Evolutionary conservation across 192 early-diverging fungal genomes (phyloP).

Genomic region (Umbelopsis isabellina): DNA sequence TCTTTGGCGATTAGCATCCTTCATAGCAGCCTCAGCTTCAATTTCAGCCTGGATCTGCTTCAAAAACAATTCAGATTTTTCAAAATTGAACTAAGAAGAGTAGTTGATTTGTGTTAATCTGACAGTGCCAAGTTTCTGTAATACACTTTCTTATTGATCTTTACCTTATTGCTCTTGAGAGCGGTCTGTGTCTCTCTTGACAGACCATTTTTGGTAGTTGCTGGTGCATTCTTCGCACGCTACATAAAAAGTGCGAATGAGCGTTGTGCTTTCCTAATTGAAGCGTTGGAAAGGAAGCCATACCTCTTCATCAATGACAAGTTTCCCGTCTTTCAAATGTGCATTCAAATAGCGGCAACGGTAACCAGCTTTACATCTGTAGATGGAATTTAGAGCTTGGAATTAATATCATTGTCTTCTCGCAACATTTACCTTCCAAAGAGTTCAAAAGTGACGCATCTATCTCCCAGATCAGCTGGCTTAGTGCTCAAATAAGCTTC

Average conservation of each 20-base stretch:
- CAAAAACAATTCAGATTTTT: constrained; percentile 42
- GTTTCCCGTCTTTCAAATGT: constrained; percentile 52
- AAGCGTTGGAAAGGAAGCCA: constrained; percentile 2
- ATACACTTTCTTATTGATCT: neutral
- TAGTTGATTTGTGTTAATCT: constrained; percentile 6
- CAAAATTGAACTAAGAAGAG: constrained; percentile 46
- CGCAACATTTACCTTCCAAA: constrained; percentile 66
- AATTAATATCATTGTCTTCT: neutral
- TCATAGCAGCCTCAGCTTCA: constrained; percentile 29
- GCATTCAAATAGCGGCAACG: constrained; percentile 63
- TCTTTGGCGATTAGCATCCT: constrained; percentile 24
- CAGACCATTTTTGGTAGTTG: constrained; percentile 33
- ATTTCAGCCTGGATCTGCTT: constrained; percentile 34
- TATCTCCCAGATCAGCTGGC: constrained; percentile 70
- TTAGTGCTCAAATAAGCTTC: constrained; percentile 72
- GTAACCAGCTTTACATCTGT: constrained; percentile 63
- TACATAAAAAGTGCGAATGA: neutral
- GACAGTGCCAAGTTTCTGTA: neutral
- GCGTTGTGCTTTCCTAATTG: neutral
- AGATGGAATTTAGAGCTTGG: neutral
- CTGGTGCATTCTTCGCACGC: constrained; percentile 22
- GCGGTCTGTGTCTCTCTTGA: constrained; percentile 16
- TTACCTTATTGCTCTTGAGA: constrained; percentile 23
- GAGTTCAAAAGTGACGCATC: constrained; percentile 70
- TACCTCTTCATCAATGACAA: constrained; percentile 65